Percentiles rank a stretch among this genome's conserved stretches.
These are phyloP conservation scores for Thalassiosira delicatula DNA, from an alignment of 352 stramenopile genomes.

Conservation along the genomic window DNA sequence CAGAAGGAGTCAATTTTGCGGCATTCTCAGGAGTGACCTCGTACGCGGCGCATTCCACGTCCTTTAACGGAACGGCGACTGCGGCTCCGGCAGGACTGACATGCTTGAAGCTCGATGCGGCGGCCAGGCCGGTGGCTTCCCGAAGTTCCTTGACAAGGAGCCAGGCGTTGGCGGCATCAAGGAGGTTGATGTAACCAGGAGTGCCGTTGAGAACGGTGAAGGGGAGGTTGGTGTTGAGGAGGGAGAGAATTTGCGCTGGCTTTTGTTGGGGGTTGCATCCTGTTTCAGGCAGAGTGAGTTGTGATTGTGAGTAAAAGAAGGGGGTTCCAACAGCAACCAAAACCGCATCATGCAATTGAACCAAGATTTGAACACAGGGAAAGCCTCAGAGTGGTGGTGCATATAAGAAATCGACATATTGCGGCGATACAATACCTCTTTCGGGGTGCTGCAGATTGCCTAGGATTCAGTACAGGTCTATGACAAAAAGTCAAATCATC, in stretches of 20 bases:
- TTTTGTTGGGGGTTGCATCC: constrained; percentile 99
- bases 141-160: constrained; percentile 97
- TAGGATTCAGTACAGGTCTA: background rate
- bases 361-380: no score
- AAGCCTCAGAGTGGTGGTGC: background rate
- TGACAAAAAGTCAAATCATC: background rate
- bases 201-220: constrained; percentile 88
- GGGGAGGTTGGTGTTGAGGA: constrained; percentile 78
- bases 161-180: constrained; percentile 99
- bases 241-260: constrained; percentile 87
- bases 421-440: background rate
- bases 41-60: constrained; percentile 91
- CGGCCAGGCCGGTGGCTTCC: constrained; percentile 91
- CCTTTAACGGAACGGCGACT: constrained; percentile 95
- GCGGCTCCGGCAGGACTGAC: constrained; percentile 94
- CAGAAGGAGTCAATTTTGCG: constrained; percentile 91
- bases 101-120: constrained; percentile 98
- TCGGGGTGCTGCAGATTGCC: no score
- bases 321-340: no score
- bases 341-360: constrained; percentile 86
- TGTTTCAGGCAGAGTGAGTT: background rate
- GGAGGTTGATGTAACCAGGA: constrained; percentile 99
- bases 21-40: constrained; percentile 87
- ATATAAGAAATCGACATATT: background rate
- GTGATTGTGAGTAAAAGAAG: background rate